These are phyloP conservation scores for Phytophthora parvispora DNA, from an alignment of 352 stramenopile species.

Conservation along the genomic window DNA sequence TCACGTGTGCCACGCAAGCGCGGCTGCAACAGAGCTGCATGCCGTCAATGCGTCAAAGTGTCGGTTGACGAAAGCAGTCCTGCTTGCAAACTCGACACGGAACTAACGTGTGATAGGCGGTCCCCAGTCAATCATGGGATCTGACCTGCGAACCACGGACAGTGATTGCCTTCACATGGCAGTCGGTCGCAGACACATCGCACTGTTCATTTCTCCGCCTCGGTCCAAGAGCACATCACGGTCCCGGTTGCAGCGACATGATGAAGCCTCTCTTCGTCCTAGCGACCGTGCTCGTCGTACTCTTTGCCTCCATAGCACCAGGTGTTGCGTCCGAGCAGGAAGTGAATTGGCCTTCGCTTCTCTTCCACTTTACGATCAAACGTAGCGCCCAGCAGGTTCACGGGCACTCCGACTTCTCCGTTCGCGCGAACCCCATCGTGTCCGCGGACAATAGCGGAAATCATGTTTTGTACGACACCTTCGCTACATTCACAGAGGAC, in stretches of 20 bases:
- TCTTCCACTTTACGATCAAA: constrained; percentile 47
- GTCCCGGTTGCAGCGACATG: background rate
- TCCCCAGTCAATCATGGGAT: constrained; percentile 24
- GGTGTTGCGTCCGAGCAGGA: background rate
- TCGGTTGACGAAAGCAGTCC: constrained; percentile 7
- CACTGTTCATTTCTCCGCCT: constrained; percentile 11
- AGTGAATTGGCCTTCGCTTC: constrained; percentile 21
- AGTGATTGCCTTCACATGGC: background rate
- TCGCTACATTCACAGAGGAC: constrained; percentile 29
- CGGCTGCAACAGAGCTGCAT: no score
- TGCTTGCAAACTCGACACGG: background rate
- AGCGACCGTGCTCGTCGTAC: background rate
- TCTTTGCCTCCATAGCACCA: background rate
- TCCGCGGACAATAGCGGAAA: constrained; percentile 2
- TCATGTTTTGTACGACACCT: constrained; percentile 36
- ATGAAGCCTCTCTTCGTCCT: constrained; percentile 1
- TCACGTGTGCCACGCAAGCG: no score
- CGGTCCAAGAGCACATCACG: background rate
- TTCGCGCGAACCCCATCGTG: constrained; percentile 34
- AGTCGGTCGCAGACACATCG: background rate
- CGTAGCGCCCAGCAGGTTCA: constrained; percentile 39
- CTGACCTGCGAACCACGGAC: background rate
- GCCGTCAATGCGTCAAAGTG: no score
- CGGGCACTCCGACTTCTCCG: constrained; percentile 35
- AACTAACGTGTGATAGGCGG: constrained; percentile 14